phyloP scores from a whole-genome alignment of 371 early-diverging fungal genomes.

The Quaeritorhiza haematococci region DNA sequence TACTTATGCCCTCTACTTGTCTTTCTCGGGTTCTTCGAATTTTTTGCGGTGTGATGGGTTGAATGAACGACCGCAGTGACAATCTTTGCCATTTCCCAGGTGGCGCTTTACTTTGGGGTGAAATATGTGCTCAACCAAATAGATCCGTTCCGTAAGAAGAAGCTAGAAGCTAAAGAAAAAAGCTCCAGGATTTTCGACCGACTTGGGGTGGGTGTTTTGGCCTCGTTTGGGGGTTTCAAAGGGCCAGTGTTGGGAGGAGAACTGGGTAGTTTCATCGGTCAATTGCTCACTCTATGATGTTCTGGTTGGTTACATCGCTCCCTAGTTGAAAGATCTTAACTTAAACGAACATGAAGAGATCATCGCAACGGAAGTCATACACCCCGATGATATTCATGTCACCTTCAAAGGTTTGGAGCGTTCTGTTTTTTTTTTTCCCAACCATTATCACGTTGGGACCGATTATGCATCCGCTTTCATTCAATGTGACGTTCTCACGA shows the following conservation, averaged over 20 bases:
- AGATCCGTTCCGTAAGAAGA: conserved; percentile 70
- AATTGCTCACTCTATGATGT: background rate
- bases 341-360: conserved; percentile 89
- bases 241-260: too few relatives aligned
- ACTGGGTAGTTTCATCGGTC: background rate
- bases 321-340: conserved; percentile 56
- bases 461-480: too few relatives aligned
- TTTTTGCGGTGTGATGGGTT: too few relatives aligned
- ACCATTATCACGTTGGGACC: too few relatives aligned
- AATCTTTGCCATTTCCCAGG: conserved; percentile 74
- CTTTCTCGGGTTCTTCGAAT: too few relatives aligned
- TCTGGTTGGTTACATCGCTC: background rate
- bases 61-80: too few relatives aligned
- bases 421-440: background rate
- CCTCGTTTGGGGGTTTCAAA: too few relatives aligned
- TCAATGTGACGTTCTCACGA: background rate
- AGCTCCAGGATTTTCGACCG: conserved; percentile 62
- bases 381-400: conserved; percentile 81
- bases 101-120: conserved; percentile 78
- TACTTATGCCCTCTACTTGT: too few relatives aligned
- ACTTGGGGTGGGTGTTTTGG: conserved; percentile 60
- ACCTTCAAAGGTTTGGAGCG: background rate
- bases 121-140: conserved; percentile 64
- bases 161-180: conserved; percentile 62
- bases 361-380: conserved; percentile 88